A percentile compares a stretch with the other conserved stretches of the same genome.
These are phyloP conservation scores for Phylloporus rhodoxanthus DNA, from an alignment of 768 basidiomycete species.

Conservation along the genomic window DNA sequence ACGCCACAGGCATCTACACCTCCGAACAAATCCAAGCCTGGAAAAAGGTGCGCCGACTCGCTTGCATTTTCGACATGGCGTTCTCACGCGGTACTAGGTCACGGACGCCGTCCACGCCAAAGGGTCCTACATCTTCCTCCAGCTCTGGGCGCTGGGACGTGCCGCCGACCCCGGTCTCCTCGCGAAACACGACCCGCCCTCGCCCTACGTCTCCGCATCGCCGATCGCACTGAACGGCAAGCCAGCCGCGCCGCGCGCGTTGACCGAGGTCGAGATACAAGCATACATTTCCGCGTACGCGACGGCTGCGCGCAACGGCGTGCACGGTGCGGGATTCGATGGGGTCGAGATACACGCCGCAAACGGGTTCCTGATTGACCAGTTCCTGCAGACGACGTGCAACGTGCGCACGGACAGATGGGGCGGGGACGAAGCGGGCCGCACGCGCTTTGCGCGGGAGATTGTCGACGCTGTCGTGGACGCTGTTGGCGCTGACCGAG, in stretches of 20 bases:
- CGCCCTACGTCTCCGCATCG: conserved; percentile 33
- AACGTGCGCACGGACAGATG: conserved; percentile 53
- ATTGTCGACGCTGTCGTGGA: conserved; percentile 37
- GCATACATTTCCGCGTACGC: conserved; percentile 26
- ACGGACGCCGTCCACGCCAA: conserved; percentile 51
- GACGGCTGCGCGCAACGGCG: conserved; percentile 30
- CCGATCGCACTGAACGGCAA: conserved; percentile 18
- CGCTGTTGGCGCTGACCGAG: conserved; percentile 40
- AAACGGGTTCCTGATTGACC: conserved; percentile 48
- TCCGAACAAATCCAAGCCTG: conserved; percentile 48
- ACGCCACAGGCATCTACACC: conserved; percentile 26
- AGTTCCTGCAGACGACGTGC: conserved; percentile 37
- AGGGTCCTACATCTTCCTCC: conserved; percentile 24
- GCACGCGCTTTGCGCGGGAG: conserved; percentile 42
- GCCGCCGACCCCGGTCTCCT: conserved; percentile 34
- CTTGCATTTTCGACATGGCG: too few relatives aligned
- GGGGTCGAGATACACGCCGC: conserved; percentile 41
- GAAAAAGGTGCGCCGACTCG: conserved; percentile 43
- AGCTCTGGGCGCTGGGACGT: conserved; percentile 51
- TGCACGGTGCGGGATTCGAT: conserved; percentile 38
- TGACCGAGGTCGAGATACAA: conserved; percentile 29
- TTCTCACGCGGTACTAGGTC: conserved; percentile 41
- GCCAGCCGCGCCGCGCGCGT: conserved; percentile 12
- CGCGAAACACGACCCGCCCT: conserved; percentile 30
- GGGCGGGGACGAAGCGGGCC: conserved; percentile 54